phyloP scores from a whole-genome alignment of 2,329 filamentous ascomycete genomes.

The Chaetomiaceae sp. region DNA sequence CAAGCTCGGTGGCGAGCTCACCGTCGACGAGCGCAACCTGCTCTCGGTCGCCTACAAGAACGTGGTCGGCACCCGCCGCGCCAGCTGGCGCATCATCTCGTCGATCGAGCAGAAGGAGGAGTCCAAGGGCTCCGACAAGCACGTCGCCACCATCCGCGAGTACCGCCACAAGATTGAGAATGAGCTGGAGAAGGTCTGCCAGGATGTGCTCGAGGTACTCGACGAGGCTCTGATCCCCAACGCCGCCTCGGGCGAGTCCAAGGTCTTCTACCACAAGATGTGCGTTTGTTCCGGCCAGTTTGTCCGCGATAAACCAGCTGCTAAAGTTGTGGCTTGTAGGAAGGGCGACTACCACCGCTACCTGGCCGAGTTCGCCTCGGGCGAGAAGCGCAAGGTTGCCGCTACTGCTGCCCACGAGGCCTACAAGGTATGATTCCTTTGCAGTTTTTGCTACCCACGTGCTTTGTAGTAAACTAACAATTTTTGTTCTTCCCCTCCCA shows the following conservation, averaged over 20 bases:
- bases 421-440: conserved; percentile 75
- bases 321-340: conserved; percentile 47
- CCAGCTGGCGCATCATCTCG: conserved; percentile 98
- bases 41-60: conserved; percentile 99
- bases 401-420: conserved; percentile 87
- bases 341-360: conserved; percentile 98
- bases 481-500: conserved; percentile 19
- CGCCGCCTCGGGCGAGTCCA: conserved; percentile 94
- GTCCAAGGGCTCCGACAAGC: conserved; percentile 95
- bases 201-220: conserved; percentile 93
- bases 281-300: conserved; percentile 45
- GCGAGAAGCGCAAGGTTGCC: conserved; percentile 86
- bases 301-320: background rate
- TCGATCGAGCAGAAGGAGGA: conserved; percentile 99
- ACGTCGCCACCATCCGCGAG: conserved; percentile 88
- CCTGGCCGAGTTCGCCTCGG: conserved; percentile 86
- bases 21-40: conserved; percentile 97
- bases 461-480: conserved; percentile 6
- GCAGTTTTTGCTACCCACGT: background rate
- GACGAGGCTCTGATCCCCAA: conserved; percentile 92
- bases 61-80: conserved; percentile 95
- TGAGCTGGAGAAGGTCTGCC: conserved; percentile 96
- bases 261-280: conserved; percentile 99
- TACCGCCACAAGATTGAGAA: conserved; percentile 98
- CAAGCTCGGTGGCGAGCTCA: conserved; percentile 75